These are phyloP conservation scores for Claviceps spartinae DNA, from an alignment of 2,329 filamentous ascomycete species.

Conservation along the genomic window DNA sequence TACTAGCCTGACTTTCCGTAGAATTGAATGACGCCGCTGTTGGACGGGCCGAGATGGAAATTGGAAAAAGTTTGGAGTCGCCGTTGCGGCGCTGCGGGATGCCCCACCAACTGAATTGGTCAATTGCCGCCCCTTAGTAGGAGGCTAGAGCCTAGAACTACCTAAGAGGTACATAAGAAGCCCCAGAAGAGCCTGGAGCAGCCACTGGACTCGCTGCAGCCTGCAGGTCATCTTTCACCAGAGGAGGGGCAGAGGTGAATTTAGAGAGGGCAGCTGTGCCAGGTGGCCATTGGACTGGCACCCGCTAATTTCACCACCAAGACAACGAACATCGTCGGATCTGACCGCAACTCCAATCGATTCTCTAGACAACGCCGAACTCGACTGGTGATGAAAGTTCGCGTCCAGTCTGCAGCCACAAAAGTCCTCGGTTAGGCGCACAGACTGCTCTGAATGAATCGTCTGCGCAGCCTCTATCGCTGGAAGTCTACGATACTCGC, in stretches of 20 bases:
- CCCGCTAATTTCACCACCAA: not conserved
- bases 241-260: not conserved
- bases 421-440: slow-evolving; percentile 1
- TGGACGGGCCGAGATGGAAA: not conserved
- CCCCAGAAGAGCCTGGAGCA: no score
- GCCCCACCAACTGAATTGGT: not conserved
- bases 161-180: no score
- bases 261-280: no score
- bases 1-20: not conserved
- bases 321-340: not conserved
- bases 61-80: not conserved
- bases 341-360: not conserved
- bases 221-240: no score
- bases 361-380: not conserved
- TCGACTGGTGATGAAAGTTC: slow-evolving; percentile 6
- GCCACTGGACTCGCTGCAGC: no score
- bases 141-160: no score
- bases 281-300: no score
- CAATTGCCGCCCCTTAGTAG: not conserved
- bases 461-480: slow-evolving; percentile 18
- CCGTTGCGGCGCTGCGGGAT: not conserved
- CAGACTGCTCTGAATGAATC: slow-evolving; percentile 21
- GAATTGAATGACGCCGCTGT: not conserved
- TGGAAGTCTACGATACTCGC: slow-evolving; percentile 14
- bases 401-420: slow-evolving; percentile 8